Conservation (phyloP, 208 protist species). For the Angomonas deanei region DNA sequence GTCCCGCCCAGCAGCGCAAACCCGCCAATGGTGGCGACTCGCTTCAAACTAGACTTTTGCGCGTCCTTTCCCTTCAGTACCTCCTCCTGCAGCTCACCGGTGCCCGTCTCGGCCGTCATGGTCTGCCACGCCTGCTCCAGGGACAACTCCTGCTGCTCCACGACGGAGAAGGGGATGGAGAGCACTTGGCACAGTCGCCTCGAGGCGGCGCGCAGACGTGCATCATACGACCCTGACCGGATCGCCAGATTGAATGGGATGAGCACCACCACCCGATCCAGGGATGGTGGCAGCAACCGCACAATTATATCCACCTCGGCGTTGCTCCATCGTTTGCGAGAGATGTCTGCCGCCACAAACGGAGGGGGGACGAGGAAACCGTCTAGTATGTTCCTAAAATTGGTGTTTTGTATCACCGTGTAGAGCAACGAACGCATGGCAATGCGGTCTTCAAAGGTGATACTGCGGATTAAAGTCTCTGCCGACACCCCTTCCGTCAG, state of each 20-base stretch:
- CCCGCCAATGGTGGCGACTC: constrained; percentile 58
- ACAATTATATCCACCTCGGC: constrained; percentile 36
- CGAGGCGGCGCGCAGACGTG: constrained; percentile 52
- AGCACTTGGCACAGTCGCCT: constrained; percentile 68
- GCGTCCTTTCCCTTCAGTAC: constrained; percentile 26
- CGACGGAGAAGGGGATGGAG: constrained; percentile 41
- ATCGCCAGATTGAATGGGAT: constrained; percentile 68
- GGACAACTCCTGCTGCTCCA: constrained; percentile 48
- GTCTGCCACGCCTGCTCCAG: background rate
- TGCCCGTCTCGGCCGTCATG: constrained; percentile 6
- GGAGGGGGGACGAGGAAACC: constrained; percentile 65
- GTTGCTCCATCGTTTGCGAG: constrained; percentile 21
- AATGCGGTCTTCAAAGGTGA: constrained; percentile 53
- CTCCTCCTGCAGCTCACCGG: constrained; percentile 26
- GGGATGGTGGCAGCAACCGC: constrained; percentile 24
- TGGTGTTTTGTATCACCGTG: constrained; percentile 33
- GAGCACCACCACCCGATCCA: constrained; percentile 48
- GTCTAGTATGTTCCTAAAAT: constrained; percentile 52
- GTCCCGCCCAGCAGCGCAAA: constrained; percentile 65
- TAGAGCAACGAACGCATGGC: constrained; percentile 59
- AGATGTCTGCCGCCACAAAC: constrained; percentile 31
- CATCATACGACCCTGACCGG: constrained; percentile 54
- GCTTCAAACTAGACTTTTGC: constrained; percentile 28
- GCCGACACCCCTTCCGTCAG: background rate
- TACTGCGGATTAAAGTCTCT: constrained; percentile 6